These are phyloP conservation scores for Immersiella caudata DNA, from an alignment of 495 filamentous ascomycete species.

Conservation along the genomic window DNA sequence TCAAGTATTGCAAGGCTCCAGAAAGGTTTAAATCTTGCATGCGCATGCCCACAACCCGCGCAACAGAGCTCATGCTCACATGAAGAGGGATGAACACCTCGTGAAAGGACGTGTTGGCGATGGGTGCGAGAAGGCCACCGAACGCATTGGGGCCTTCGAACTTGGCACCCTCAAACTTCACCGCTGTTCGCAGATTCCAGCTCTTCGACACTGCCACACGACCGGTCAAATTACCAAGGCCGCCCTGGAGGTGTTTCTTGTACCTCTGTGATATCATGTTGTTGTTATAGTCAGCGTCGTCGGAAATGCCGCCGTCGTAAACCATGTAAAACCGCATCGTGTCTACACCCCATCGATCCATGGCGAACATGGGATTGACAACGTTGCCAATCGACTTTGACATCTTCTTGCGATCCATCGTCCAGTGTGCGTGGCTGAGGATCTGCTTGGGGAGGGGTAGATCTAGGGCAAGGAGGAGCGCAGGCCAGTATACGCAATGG, in stretches of 20 bases:
- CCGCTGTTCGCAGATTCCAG: constrained; percentile 63
- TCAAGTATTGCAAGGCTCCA: constrained; percentile 65
- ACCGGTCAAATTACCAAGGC: constrained; percentile 76
- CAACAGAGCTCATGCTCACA: constrained; percentile 39
- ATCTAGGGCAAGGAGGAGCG: constrained; percentile 86
- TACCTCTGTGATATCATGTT: constrained; percentile 72
- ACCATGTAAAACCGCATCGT: constrained; percentile 85
- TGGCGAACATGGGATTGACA: constrained; percentile 91
- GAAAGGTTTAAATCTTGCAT: constrained; percentile 71
- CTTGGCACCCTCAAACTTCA: constrained; percentile 35
- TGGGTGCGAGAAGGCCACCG: too few relatives aligned
- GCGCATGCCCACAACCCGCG: constrained; percentile 29
- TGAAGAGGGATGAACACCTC: constrained; percentile 10
- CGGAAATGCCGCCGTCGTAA: constrained; percentile 69
- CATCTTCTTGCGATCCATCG: constrained; percentile 87
- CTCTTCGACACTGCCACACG: constrained; percentile 68
- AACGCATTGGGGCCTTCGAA: too few relatives aligned
- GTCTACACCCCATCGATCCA: constrained; percentile 87
- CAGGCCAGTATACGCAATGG: constrained; percentile 98
- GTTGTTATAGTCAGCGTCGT: constrained; percentile 87
- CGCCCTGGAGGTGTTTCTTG: constrained; percentile 71
- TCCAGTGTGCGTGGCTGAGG: constrained; percentile 93
- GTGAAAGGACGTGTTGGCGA: not conserved
- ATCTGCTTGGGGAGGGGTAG: constrained; percentile 81
- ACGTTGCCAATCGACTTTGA: constrained; percentile 93